Conservation (phyloP, 345 rosid species). For the Eucalyptus sp. region DNA sequence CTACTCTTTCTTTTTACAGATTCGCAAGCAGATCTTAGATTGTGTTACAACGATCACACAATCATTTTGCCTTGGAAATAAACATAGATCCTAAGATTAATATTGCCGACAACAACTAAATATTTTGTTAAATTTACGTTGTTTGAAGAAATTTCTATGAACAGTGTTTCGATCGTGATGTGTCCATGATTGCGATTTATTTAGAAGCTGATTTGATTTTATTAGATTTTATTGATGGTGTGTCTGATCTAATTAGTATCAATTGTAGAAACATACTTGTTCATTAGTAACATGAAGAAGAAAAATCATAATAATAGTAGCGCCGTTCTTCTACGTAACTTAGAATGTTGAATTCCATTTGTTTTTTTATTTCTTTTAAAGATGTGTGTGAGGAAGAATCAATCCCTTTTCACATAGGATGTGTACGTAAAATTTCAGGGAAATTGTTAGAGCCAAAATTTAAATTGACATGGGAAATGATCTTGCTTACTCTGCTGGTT, state of each 20-base stretch:
- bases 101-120: not conserved
- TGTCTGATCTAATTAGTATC: not conserved
- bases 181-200: not conserved
- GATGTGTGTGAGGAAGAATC: not conserved
- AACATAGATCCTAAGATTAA: not conserved
- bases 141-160: not conserved
- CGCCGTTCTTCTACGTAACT: not conserved
- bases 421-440: not conserved
- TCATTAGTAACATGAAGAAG: not conserved
- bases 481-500: constrained; percentile 21
- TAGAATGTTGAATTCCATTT: not conserved
- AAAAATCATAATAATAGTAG: not conserved
- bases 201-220: not conserved
- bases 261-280: not conserved
- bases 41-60: not conserved
- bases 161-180: not conserved
- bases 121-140: not conserved
- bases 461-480: not conserved
- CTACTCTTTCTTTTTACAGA: not conserved
- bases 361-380: not conserved
- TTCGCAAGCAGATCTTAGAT: not conserved
- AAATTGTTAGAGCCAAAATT: not conserved
- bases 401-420: not conserved
- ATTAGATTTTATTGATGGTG: not conserved
- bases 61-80: not conserved